These are phyloP conservation scores for Trichoderma pleuroti DNA, from an alignment of 2,329 filamentous ascomycete species.

Conservation along the genomic window DNA sequence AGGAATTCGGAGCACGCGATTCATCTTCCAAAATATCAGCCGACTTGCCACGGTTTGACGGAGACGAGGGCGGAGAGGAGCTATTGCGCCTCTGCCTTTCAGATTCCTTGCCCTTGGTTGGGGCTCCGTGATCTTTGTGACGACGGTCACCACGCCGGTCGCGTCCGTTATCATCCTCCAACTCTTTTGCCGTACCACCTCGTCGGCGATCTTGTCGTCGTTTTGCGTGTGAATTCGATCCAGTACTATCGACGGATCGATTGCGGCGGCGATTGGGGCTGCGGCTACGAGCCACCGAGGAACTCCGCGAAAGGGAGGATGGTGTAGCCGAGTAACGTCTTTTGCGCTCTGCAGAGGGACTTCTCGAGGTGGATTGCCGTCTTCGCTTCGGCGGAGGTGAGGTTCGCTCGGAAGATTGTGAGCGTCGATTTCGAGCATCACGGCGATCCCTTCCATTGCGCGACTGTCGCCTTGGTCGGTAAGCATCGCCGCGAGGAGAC, in stretches of 20 bases:
- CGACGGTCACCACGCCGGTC: slow-evolving; percentile 14
- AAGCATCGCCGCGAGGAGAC: slow-evolving; percentile 34
- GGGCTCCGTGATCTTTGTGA: not conserved
- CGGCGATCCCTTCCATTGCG: slow-evolving; percentile 24
- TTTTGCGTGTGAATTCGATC: slow-evolving; percentile 14
- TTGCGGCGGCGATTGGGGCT: slow-evolving; percentile 27
- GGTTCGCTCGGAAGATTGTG: slow-evolving; percentile 35
- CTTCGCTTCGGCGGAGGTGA: slow-evolving; percentile 49
- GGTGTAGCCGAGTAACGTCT: slow-evolving; percentile 36
- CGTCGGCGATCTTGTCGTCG: slow-evolving; percentile 11
- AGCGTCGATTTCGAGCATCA: slow-evolving; percentile 28
- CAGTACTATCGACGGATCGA: slow-evolving; percentile 4
- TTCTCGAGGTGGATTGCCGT: slow-evolving; percentile 47
- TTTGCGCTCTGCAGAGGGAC: slow-evolving; percentile 42
- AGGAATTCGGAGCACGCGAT: slow-evolving; percentile 23
- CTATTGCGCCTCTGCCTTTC: slow-evolving; percentile 44
- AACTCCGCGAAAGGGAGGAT: slow-evolving; percentile 42
- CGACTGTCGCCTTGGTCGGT: slow-evolving; percentile 26
- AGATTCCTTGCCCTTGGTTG: slow-evolving; percentile 18
- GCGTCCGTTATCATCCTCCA: not conserved
- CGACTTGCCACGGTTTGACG: slow-evolving; percentile 48
- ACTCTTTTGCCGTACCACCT: not conserved
- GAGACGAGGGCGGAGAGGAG: slow-evolving; percentile 51
- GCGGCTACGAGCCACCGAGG: slow-evolving; percentile 32
- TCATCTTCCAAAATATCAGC: slow-evolving; percentile 52